Evolutionary conservation across 2,329 filamentous ascomycete species (phyloP).

Genomic region (Hortaea werneckii): DNA sequence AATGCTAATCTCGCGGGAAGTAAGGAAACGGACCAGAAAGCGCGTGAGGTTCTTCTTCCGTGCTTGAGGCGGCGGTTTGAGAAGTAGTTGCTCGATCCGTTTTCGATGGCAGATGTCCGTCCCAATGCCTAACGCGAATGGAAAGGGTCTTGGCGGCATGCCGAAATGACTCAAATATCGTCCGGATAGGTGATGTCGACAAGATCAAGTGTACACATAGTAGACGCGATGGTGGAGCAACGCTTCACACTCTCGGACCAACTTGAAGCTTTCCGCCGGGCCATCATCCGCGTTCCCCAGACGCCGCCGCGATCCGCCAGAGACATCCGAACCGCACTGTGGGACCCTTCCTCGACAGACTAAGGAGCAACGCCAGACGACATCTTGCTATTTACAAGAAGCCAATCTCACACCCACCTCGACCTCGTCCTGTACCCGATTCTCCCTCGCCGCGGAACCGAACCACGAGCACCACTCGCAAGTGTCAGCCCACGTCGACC

Average conservation of each 20-base stretch:
- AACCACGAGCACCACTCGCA: not conserved
- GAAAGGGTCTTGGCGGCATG: conserved; percentile 46
- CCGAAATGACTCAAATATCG: not conserved
- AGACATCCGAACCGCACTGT: not conserved
- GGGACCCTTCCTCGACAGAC: not conserved
- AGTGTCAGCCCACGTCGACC: not conserved
- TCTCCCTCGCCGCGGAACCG: not conserved
- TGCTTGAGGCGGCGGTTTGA: not conserved
- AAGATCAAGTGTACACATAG: not conserved
- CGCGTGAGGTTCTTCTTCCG: not conserved
- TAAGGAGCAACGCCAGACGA: not conserved
- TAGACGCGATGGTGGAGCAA: too few relatives aligned
- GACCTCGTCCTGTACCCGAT: not conserved
- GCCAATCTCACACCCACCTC: not conserved
- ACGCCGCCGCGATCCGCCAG: not conserved
- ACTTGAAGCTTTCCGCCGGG: too few relatives aligned
- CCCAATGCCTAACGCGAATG: conserved; percentile 58
- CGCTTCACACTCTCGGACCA: too few relatives aligned
- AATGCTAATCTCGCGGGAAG: conserved; percentile 12
- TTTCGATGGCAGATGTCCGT: conserved; percentile 67
- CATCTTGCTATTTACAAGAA: not conserved
- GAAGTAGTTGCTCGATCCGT: conserved; percentile 53
- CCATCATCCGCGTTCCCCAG: not conserved
- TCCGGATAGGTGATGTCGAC: not conserved
- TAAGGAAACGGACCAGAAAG: conserved; percentile 12